Evolutionary conservation across 768 basidiomycete genomes (phyloP).

Genomic region (Fomitopsis pulvina): DNA sequence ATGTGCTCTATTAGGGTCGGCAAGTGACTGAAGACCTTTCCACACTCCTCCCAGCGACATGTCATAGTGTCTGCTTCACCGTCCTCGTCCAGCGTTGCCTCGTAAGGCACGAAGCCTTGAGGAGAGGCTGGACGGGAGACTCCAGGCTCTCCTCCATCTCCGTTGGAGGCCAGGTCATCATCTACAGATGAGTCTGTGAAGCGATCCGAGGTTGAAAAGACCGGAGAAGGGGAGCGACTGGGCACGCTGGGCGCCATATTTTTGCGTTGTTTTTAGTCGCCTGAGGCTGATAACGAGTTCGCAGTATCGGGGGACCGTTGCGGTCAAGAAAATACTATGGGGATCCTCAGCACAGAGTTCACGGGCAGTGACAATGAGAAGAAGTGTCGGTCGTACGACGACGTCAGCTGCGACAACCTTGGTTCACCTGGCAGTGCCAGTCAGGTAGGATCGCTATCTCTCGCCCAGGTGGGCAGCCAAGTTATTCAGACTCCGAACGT

Average conservation of each 20-base stretch:
- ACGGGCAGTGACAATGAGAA: no score
- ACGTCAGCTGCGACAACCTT: no score
- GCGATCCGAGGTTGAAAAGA: conserved; percentile 19
- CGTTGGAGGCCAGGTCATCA: conserved; percentile 10
- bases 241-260: conserved; percentile 30
- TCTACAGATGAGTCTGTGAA: conserved; percentile 21
- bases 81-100: conserved; percentile 12
- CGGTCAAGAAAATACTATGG: no score
- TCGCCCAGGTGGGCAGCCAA: no score
- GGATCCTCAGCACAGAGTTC: no score
- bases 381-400: no score
- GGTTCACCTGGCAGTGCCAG: no score
- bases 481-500: no score
- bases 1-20: conserved; percentile 78
- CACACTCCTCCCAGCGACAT: conserved; percentile 85
- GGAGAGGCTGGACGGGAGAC: conserved; percentile 38
- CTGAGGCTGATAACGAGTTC: no score
- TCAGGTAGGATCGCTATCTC: no score
- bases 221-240: conserved; percentile 32
- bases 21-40: conserved; percentile 62
- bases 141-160: conserved; percentile 15
- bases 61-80: conserved; percentile 50
- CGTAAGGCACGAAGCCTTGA: conserved; percentile 11
- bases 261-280: no score
- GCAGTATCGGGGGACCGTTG: no score